These are phyloP conservation scores for Cladosporium cucumerinum DNA, from an alignment of 2,329 filamentous ascomycete genomes.

Conservation along the genomic window DNA sequence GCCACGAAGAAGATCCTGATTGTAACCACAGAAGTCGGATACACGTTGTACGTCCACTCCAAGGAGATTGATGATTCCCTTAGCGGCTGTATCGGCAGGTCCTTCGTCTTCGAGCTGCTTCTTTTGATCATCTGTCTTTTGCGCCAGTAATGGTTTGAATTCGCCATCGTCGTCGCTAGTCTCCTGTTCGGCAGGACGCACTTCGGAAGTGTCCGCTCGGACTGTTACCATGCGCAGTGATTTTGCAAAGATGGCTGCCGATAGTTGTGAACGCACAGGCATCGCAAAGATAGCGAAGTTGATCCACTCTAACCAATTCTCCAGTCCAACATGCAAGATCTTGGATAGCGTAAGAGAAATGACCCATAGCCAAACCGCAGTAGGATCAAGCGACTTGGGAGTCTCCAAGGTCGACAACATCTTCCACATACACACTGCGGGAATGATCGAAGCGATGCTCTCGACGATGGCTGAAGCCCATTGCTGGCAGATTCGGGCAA, in stretches of 20 bases:
- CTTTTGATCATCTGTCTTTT: neutral
- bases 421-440: neutral
- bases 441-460: neutral
- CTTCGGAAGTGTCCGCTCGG: neutral
- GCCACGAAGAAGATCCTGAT: neutral
- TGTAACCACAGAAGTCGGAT: neutral
- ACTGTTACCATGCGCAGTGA: neutral
- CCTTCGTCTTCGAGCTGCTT: neutral
- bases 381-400: neutral
- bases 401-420: neutral
- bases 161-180: neutral
- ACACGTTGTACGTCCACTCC: slow-evolving; percentile 26
- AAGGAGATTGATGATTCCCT: slow-evolving; percentile 37
- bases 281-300: neutral
- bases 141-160: neutral
- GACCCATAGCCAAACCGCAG: neutral
- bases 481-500: neutral
- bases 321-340: neutral
- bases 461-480: neutral
- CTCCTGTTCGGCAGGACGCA: neutral
- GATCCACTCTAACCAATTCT: neutral
- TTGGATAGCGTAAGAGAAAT: neutral
- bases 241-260: neutral
- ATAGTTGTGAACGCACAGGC: neutral
- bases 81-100: slow-evolving; percentile 32